These are phyloP conservation scores for Aspergillus piperis DNA, from an alignment of 2,329 filamentous ascomycete species.

Conservation along the genomic window DNA sequence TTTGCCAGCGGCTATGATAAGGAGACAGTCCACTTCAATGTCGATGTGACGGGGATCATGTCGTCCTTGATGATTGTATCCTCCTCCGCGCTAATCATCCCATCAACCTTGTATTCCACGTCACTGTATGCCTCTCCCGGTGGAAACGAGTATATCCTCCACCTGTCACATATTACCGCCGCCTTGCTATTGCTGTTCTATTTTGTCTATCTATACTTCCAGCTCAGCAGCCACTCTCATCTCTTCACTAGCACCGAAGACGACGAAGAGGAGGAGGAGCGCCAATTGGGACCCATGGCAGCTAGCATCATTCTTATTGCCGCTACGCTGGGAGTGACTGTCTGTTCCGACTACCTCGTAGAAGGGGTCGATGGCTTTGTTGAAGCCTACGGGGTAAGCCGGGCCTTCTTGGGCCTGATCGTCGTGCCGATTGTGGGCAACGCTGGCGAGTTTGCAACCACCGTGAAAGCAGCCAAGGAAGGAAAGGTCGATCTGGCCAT, in stretches of 20 bases:
- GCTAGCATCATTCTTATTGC: slow-evolving; percentile 22
- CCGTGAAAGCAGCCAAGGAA: slow-evolving; percentile 57
- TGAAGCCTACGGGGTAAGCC: slow-evolving; percentile 52
- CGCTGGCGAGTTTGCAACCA: slow-evolving; percentile 59
- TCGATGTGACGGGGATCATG: slow-evolving; percentile 80
- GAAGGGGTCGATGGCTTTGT: slow-evolving; percentile 58
- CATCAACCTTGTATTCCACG: slow-evolving; percentile 38
- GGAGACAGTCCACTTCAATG: slow-evolving; percentile 77
- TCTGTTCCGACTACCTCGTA: slow-evolving; percentile 46
- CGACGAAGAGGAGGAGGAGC: slow-evolving; percentile 18
- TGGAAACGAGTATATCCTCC: slow-evolving; percentile 16
- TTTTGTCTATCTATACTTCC: slow-evolving; percentile 57
- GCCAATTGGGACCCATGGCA: slow-evolving; percentile 14
- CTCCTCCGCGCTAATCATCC: slow-evolving; percentile 76
- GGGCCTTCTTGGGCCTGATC: slow-evolving; percentile 60
- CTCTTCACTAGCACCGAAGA: slow-evolving; percentile 19
- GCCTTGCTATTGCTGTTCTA: slow-evolving; percentile 57
- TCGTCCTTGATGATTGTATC: slow-evolving; percentile 73
- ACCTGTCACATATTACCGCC: slow-evolving; percentile 55
- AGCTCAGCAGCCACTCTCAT: slow-evolving; percentile 42
- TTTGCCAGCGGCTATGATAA: slow-evolving; percentile 75
- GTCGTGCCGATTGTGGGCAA: slow-evolving; percentile 60
- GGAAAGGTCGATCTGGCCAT: slow-evolving; percentile 61
- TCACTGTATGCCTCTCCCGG: slow-evolving; percentile 11
- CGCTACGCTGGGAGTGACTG: slow-evolving; percentile 21